Base-by-base conservation (phyloP, 2,329 filamentous ascomycete genomes). In the Colletotrichum lupini region DNA sequence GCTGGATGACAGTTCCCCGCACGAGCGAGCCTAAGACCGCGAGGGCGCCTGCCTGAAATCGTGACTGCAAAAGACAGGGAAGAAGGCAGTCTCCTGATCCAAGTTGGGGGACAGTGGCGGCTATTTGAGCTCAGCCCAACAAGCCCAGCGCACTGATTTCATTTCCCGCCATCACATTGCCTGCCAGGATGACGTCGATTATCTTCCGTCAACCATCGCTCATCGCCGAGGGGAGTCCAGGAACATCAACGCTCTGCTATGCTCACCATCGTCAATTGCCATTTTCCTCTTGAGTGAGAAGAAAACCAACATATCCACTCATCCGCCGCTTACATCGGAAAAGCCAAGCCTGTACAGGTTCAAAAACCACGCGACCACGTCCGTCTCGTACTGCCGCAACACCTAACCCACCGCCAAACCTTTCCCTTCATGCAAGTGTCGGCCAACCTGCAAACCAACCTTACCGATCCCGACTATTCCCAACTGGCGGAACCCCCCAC, bases 1-100 rank as follows among this genome's bases (percentile, higher is more conserved):
- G 8, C 7, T 42, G 19, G 22, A 35, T 68, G 28, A 12, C 0
- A 9, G 1, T 6, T n/a, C 1, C 0, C 2, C 0, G 11, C 19
- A 6, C 12, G 11, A n/a, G 3, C 5, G 4, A 7, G 19, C 7
- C 26, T 9, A 28, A 24, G 16, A 5, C 6, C 2, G 11, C 19
- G 4, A 8, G 8, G 14, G 14, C 16, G 14, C 11, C 24, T 8
- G 14, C 12, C 6, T 30, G 3, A 5, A 3, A 19, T n/a, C 53
- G 53, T 8, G 24, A 28, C 5, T 9, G 22, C 11, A 32, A n/a
- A n/a, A 4, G 3, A 9, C 19, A 8, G n/a, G n/a, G 35, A 35
- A 16, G 35, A 2, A 56, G 14, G 14, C 14, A 56, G 22, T 6
- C 28, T 12, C 4, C 1, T 8, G 14, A 30, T 12, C 7, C 14